Evolutionary conservation across 31 red algal species (phyloP), one percentile per base, ranked within the genome.

Genomic region (Porphyra umbilicalis): DNA sequence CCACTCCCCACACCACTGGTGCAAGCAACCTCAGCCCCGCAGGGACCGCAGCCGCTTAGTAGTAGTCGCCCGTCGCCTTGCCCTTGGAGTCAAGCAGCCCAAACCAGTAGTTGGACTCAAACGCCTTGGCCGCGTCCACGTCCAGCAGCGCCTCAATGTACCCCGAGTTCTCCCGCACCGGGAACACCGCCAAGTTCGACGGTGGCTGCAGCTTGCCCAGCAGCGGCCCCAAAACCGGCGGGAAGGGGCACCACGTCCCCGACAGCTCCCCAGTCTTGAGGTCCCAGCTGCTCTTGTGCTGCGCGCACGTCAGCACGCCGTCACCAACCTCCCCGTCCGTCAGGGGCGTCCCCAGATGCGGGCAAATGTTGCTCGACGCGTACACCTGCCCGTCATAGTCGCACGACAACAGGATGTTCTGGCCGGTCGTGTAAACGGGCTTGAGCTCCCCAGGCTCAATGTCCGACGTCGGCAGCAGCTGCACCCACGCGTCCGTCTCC

Each of bases 361-460:
- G 92, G 84, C 95, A 98, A 46, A 94, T 85, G 76, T 94, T 94
- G n/a, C 89, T 83, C 39, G 92, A 87, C 46, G 89, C 92, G 57
- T 94, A 98, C 76, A 98, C 95, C 80, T 91, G 92, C 9, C 95
- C 95, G 85, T 98, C 95, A 39, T 87, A 91, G 84, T 98, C 95
- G 77, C 92, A 94, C 29, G 92, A 91, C 8, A 98, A 89, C 9
- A 98, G 81, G 82, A 98, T 80, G 36, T 76, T 77, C 79, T 98
- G 95, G 36, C 86, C 88, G 20, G 95, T 92, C 0, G 85, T 89
- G 30, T 83, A 82, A 16, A 98, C 83, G 46, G 88, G 83, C 82
- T 91, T 90, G 67, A 98, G 86, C 81, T 94, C 88, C 39, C 95
- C 95, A 34, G 95, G 95, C 31, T 81, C 74, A 38, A 98, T 83